These are phyloP conservation scores for Quercus tomentella DNA, from an alignment of 331 rosid species.

Conservation along the genomic window DNA sequence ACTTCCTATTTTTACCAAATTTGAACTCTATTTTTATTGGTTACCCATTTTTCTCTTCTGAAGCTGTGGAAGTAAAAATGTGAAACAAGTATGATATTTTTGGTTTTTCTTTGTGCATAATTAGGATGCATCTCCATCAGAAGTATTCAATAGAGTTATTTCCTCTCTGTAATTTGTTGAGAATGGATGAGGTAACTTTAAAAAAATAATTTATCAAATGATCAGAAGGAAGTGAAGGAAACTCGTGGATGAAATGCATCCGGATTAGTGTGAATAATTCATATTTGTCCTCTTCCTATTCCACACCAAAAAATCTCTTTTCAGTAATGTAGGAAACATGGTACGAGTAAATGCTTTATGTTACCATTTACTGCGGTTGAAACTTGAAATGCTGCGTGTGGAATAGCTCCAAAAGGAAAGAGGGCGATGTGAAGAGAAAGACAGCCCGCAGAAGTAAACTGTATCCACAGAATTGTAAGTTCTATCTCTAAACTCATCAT, in stretches of 20 bases:
- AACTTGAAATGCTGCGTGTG: background rate
- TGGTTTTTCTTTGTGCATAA: slow-evolving; percentile 19
- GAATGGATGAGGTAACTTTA: slow-evolving; percentile 73
- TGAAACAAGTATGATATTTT: slow-evolving; percentile 12
- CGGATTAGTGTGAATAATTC: too few species aligned
- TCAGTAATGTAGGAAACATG: too few species aligned
- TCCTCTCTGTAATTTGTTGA: slow-evolving; percentile 74
- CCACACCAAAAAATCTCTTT: too few species aligned
- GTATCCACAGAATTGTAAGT: slow-evolving; percentile 8
- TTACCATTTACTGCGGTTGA: too few species aligned
- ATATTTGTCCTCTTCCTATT: too few species aligned
- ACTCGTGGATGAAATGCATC: too few species aligned
- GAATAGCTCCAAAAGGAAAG: background rate
- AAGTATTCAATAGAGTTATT: slow-evolving; percentile 87
- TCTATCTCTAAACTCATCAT: too few species aligned
- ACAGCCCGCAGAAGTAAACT: background rate
- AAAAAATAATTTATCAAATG: too few species aligned
- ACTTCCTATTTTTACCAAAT: too few species aligned
- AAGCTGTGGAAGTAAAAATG: background rate
- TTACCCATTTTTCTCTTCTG: slow-evolving; percentile 10
- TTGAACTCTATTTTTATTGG: background rate
- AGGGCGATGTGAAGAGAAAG: background rate
- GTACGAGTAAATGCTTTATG: too few species aligned
- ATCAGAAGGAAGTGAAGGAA: too few species aligned
- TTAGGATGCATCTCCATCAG: slow-evolving; percentile 95